Percentiles rank a stretch among this genome's conserved stretches.
phyloP scores from a whole-genome alignment of 2,329 filamentous ascomycete species.

The Beauveria rudraprayagi region DNA sequence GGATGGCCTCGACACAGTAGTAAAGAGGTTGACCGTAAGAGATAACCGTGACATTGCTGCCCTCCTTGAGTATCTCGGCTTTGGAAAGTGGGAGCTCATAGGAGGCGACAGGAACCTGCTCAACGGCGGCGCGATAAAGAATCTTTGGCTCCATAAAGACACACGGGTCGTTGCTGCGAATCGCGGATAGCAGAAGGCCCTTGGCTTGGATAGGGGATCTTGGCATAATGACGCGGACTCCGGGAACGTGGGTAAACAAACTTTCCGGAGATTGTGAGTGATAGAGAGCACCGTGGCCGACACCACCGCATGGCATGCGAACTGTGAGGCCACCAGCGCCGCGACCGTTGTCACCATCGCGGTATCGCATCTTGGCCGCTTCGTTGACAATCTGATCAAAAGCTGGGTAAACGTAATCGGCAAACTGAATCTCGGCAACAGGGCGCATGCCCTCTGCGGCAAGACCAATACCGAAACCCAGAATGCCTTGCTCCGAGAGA shows the following conservation, averaged over 20 bases:
- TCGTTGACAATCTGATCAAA: slow-evolving; percentile 95
- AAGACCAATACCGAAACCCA: slow-evolving; percentile 85
- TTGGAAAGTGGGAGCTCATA: slow-evolving; percentile 82
- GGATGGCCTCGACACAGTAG: slow-evolving; percentile 69
- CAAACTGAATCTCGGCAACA: slow-evolving; percentile 91
- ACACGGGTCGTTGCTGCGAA: slow-evolving; percentile 76
- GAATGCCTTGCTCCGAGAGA: slow-evolving; percentile 85
- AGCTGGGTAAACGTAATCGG: slow-evolving; percentile 87
- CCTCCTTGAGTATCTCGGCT: slow-evolving; percentile 74
- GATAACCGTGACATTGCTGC: slow-evolving; percentile 72
- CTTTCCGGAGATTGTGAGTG: slow-evolving; percentile 86
- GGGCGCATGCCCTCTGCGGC: slow-evolving; percentile 89
- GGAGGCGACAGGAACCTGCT: slow-evolving; percentile 74
- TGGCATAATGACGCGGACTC: slow-evolving; percentile 77
- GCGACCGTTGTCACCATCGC: slow-evolving; percentile 51
- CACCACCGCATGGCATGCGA: slow-evolving; percentile 82
- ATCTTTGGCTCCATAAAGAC: slow-evolving; percentile 94
- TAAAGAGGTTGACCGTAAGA: slow-evolving; percentile 89
- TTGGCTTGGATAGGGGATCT: slow-evolving; percentile 83
- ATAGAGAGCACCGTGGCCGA: slow-evolving; percentile 81
- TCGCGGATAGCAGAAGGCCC: slow-evolving; percentile 69
- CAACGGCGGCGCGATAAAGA: slow-evolving; percentile 81
- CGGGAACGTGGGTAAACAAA: slow-evolving; percentile 82
- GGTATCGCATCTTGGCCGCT: slow-evolving; percentile 78
- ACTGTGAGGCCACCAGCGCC: slow-evolving; percentile 74